Base-by-base conservation (phyloP, 192 early-diverging fungal genomes). In the Funneliformis mosseae region DNA sequence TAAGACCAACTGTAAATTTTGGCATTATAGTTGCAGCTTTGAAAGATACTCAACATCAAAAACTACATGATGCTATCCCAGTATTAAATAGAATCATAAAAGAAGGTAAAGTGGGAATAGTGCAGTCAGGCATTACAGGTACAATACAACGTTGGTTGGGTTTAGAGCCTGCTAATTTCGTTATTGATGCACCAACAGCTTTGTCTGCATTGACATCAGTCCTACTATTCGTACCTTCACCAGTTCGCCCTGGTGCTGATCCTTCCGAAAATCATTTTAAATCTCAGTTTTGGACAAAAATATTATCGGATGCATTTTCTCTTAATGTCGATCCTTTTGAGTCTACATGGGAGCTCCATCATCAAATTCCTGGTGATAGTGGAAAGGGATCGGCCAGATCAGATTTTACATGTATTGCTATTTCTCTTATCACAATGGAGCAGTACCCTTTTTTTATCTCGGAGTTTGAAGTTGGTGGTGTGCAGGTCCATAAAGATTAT, bases 391-490 rank as follows among this genome's bases (percentile, higher is more conserved):
- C 42, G 8, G 39, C 43, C 41, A 73, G 71, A n/a, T 73, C n/a
- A n/a, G 45, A 73, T 73, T 73, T 50, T 73, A 23, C 45, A 48
- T 48, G 9, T 10, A 21, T 73, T 48, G 41, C 45, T 12, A 73
- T 48, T 50, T 48, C 7, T 21, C 21, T 48, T 43, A 11, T 16
- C 33, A 73, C 46, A 73, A 73, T 28, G 8, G 43, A 48, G 6
- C n/a, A 73, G n/a, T 48, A 48, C 43, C 23, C 67, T 50, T 73
- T 50, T 50, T 73, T 73, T 73, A 50, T 73, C 8, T 73, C 50
- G 23, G 43, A 73, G 43, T 48, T 73, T 73, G 71, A 73, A 73
- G 71, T 73, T 73, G 71, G 42, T 73, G 43, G 45, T 48, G 7
- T 73, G 10, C 10, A 21, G 21, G 43, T 73, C 43, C 71, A 73